A percentile compares a stretch with the other conserved stretches of the same genome.
Evolutionary conservation across 495 filamentous ascomycete genomes (phyloP).

Genomic region (Xylona heveae): DNA sequence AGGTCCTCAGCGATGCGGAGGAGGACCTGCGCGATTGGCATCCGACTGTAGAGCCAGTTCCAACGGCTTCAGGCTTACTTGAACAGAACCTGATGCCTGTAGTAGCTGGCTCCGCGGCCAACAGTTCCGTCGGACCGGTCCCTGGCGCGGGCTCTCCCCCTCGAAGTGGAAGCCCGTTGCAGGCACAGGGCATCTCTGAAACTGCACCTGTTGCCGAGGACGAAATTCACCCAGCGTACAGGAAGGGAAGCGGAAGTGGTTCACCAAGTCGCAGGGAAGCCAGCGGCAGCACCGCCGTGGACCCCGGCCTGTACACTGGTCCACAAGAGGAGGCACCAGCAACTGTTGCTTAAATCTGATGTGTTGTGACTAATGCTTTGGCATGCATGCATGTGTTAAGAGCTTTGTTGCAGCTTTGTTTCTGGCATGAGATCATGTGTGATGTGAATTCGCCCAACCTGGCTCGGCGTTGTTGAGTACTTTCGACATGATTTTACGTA

Average conservation of each 20-base stretch:
- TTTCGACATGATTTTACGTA: too few relatives aligned
- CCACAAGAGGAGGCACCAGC: too few relatives aligned
- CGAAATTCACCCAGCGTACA: slow-evolving; percentile 1
- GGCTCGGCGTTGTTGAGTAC: too few relatives aligned
- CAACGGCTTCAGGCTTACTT: slow-evolving; percentile 12
- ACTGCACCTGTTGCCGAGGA: slow-evolving; percentile 2
- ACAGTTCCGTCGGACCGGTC: neutral
- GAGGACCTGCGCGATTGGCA: slow-evolving; percentile 63
- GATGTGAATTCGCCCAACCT: too few relatives aligned
- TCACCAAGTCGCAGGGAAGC: neutral
- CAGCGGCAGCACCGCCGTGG: neutral
- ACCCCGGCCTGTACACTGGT: too few relatives aligned
- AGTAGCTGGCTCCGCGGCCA: neutral
- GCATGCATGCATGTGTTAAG: too few relatives aligned
- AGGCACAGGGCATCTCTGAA: neutral
- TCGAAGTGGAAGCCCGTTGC: neutral
- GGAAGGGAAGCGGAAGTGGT: slow-evolving; percentile 2
- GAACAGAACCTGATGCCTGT: slow-evolving; percentile 5
- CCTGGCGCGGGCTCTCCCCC: neutral
- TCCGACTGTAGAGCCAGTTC: slow-evolving; percentile 32
- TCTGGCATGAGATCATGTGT: too few relatives aligned
- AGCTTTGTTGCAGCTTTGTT: too few relatives aligned
- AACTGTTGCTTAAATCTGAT: too few relatives aligned
- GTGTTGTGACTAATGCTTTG: too few relatives aligned
- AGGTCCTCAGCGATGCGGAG: slow-evolving; percentile 85